phyloP scores from a whole-genome alignment of 305 asterid genomes.

The Solanum hybrid region DNA sequence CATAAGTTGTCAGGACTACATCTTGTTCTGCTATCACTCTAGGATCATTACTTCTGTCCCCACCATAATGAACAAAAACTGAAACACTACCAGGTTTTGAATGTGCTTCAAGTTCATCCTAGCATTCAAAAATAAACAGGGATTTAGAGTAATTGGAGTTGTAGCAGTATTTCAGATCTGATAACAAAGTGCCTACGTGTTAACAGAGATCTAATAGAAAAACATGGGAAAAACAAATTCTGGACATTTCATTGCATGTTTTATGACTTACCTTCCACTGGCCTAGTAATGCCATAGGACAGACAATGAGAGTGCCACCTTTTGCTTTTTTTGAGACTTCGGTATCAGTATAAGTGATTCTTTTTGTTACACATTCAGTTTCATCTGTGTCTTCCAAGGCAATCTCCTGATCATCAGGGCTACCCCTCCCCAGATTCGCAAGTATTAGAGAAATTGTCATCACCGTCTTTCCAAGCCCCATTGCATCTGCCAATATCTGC shows the following conservation, averaged over 20 bases:
- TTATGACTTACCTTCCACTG: slow-evolving; percentile 64
- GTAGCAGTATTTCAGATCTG: background rate
- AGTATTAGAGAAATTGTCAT: slow-evolving; percentile 79
- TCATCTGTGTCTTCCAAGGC: slow-evolving; percentile 8
- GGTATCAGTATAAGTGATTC: slow-evolving; percentile 10
- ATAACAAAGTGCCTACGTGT: background rate
- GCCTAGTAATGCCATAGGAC: slow-evolving; percentile 87
- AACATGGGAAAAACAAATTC: background rate
- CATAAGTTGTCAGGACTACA: slow-evolving; percentile 80
- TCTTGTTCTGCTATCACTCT: slow-evolving; percentile 53
- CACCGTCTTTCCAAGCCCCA: slow-evolving; percentile 93
- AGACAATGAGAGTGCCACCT: slow-evolving; percentile 78
- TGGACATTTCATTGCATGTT: background rate
- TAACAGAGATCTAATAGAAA: background rate
- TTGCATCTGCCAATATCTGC: slow-evolving; percentile 87
- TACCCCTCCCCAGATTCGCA: slow-evolving; percentile 47
- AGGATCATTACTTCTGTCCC: slow-evolving; percentile 48
- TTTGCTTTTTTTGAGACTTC: slow-evolving; percentile 27
- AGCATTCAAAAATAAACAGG: background rate
- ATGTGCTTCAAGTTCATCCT: slow-evolving; percentile 77
- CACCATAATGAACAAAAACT: slow-evolving; percentile 63
- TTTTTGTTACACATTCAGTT: slow-evolving; percentile 18
- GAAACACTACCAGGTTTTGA: slow-evolving; percentile 49
- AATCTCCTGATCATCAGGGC: slow-evolving; percentile 27
- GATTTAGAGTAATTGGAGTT: background rate